Base-by-base conservation (phyloP, 371 early-diverging fungal species). In the Ordospora pajunii region DNA sequence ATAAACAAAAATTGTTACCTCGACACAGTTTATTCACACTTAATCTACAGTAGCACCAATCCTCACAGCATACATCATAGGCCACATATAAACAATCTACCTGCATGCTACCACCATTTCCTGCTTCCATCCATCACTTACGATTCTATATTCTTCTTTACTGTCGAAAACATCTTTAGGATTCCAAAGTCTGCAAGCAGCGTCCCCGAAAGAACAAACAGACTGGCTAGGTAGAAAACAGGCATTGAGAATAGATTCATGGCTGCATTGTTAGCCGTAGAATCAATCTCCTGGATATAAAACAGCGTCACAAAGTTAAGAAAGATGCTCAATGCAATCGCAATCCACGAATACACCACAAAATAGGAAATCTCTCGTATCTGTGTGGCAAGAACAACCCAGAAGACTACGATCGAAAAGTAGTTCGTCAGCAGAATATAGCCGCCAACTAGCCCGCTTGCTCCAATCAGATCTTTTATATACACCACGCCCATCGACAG, bases 361-460 rank as follows among this genome's bases (percentile, higher is more conserved):
- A 52, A 62, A 53, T 51, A 82, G 14, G 70, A 51, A 22, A 79
- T 77, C 7, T 40, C 11, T 37, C 78, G 65, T n/a, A 77, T 65
- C 65, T 82, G 82, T 23, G 73, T 49, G 10, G 77, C 17, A 14
- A 82, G 43, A 17, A 82, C 78, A 19, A 77, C 53, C 32, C 25
- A 63, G 65, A 82, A 79, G 1, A 82, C 79, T 25, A 82, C 40
- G 9, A 79, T 19, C 7, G 76, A 73, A 23, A 75, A 68, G 10
- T 70, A 45, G 67, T 73, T 78, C 21, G 70, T 76, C 2, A 76
- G 7, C 48, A 42, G 63, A 21, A 19, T 42, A 44, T 79, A 82
- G 54, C 79, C 79, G 7, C 66, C 72, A 23, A 77, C 49, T 7
- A 49, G 58, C 63, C 82, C 82, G 11, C 25, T 3, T 3, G 8